Evolutionary conservation across 345 rosid genomes (phyloP).

Genomic region (Viola odorata): DNA sequence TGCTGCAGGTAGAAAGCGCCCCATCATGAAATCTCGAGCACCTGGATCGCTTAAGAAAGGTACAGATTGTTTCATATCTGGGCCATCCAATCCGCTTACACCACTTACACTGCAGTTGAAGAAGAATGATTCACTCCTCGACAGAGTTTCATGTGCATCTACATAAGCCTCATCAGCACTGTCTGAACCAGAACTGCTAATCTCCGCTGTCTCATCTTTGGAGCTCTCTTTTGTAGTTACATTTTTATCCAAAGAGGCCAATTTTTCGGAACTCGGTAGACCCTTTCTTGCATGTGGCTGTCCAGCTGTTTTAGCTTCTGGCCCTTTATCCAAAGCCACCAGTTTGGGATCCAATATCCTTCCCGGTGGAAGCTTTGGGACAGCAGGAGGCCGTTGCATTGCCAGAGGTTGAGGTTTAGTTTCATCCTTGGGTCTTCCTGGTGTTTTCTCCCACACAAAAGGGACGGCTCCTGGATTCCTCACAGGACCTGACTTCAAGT

Average conservation of each 20-base stretch:
- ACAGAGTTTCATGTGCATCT: slow-evolving; percentile 52
- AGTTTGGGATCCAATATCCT: slow-evolving; percentile 33
- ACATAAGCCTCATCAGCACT: slow-evolving; percentile 35
- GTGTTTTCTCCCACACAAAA: slow-evolving; percentile 78
- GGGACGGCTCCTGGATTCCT: slow-evolving; percentile 85
- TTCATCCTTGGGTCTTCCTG: slow-evolving; percentile 76
- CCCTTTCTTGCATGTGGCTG: slow-evolving; percentile 8
- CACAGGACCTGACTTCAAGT: slow-evolving; percentile 80
- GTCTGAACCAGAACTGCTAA: slow-evolving; percentile 22
- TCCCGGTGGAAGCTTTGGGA: slow-evolving; percentile 91
- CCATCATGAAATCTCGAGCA: slow-evolving; percentile 78
- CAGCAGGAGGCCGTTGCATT: slow-evolving; percentile 28
- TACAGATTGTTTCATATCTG: slow-evolving; percentile 42
- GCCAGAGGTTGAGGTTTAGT: slow-evolving; percentile 23
- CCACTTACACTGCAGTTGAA: slow-evolving; percentile 57
- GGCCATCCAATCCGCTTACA: slow-evolving; percentile 47
- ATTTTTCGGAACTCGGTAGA: slow-evolving; percentile 13
- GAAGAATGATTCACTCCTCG: slow-evolving; percentile 51
- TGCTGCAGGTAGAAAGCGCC: slow-evolving; percentile 88
- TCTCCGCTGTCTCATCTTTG: slow-evolving; percentile 27
- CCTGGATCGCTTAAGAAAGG: slow-evolving; percentile 45
- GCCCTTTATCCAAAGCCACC: slow-evolving; percentile 19
- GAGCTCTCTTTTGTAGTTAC: slow-evolving; percentile 19
- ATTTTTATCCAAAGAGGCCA: slow-evolving; percentile 10
- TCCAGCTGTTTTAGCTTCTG: slow-evolving; percentile 11